Conservation (phyloP, 805 yeast genomes). For the Priceomyces castillae region DNA sequence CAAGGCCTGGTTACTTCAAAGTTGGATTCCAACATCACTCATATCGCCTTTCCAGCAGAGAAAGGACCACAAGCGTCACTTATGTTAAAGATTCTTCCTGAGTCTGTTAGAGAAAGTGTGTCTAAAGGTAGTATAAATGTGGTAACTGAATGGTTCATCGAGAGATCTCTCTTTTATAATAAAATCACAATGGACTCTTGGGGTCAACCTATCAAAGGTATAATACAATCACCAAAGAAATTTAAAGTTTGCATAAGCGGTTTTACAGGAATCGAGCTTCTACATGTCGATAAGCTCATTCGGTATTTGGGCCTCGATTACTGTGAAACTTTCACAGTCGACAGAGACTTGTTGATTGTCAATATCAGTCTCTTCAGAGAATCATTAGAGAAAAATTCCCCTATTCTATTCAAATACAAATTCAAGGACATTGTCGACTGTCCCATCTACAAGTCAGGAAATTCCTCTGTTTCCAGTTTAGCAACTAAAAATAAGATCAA, state of each 20-base stretch:
- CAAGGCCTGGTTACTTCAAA: constrained; percentile 33
- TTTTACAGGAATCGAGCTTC: constrained; percentile 70
- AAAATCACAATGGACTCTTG: constrained; percentile 53
- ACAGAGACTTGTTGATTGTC: constrained; percentile 56
- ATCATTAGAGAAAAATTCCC: constrained; percentile 37
- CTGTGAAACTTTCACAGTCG: constrained; percentile 45
- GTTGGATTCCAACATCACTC: constrained; percentile 26
- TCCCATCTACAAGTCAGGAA: constrained; percentile 33
- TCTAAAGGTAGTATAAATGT: constrained; percentile 25
- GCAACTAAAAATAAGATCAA: constrained; percentile 53
- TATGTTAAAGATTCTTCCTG: constrained; percentile 25
- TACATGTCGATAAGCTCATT: constrained; percentile 68
- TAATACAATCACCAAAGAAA: constrained; percentile 19
- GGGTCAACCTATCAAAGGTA: constrained; percentile 53
- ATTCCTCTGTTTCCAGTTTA: constrained; percentile 30
- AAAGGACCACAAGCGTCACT: constrained; percentile 26
- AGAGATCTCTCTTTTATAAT: constrained; percentile 63
- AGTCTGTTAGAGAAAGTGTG: constrained; percentile 20
- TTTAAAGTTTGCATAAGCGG: constrained; percentile 60
- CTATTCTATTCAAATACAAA: constrained; percentile 39
- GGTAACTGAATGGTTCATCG: constrained; percentile 80
- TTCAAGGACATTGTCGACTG: constrained; percentile 32
- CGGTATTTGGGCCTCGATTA: constrained; percentile 50
- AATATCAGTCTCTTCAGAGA: constrained; percentile 46
- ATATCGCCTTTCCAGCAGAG: constrained; percentile 30